Evolutionary conservation across 495 filamentous ascomycete genomes (phyloP).

Genomic region (Aspergillus biplanus): DNA sequence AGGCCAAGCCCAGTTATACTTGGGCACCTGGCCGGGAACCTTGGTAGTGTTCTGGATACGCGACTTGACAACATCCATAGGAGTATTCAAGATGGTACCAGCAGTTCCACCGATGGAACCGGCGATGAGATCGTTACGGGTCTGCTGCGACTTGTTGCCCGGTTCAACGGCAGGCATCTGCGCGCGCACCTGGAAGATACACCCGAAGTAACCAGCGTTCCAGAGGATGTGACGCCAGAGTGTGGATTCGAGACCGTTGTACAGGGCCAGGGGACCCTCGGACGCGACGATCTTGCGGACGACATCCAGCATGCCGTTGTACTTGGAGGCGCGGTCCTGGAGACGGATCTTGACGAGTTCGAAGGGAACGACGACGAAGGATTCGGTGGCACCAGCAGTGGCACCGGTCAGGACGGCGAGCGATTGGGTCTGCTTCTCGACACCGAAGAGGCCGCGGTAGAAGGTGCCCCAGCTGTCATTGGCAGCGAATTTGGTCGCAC

Average conservation of each 20-base stretch:
- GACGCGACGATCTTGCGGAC: conserved; percentile 80
- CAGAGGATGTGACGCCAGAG: conserved; percentile 96
- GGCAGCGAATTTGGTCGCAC: conserved; percentile 97
- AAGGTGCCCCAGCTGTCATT: conserved; percentile 97
- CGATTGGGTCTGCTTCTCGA: conserved; percentile 83
- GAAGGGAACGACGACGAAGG: conserved; percentile 94
- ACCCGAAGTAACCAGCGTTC: conserved; percentile 98
- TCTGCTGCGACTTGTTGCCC: conserved; percentile 75
- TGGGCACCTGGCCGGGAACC: conserved; percentile 74
- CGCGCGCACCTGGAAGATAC: conserved; percentile 92
- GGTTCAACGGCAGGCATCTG: conserved; percentile 73
- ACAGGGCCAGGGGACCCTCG: conserved; percentile 87
- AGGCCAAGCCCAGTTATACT: conserved; percentile 98
- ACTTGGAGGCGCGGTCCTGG: conserved; percentile 95
- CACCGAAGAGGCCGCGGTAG: conserved; percentile 82
- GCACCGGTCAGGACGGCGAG: conserved; percentile 92
- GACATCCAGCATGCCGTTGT: conserved; percentile 90
- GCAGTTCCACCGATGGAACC: conserved; percentile 87
- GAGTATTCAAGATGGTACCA: conserved; percentile 93
- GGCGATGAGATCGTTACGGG: conserved; percentile 83
- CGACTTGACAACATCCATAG: conserved; percentile 97
- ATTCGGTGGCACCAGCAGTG: conserved; percentile 91
- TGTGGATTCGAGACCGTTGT: conserved; percentile 95
- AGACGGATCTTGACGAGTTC: conserved; percentile 96
- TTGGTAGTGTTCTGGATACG: conserved; percentile 92